Percentiles rank a stretch among this genome's conserved stretches.
Evolutionary conservation across 345 rosid species (phyloP).

Genomic region (Dimocarpus longan): DNA sequence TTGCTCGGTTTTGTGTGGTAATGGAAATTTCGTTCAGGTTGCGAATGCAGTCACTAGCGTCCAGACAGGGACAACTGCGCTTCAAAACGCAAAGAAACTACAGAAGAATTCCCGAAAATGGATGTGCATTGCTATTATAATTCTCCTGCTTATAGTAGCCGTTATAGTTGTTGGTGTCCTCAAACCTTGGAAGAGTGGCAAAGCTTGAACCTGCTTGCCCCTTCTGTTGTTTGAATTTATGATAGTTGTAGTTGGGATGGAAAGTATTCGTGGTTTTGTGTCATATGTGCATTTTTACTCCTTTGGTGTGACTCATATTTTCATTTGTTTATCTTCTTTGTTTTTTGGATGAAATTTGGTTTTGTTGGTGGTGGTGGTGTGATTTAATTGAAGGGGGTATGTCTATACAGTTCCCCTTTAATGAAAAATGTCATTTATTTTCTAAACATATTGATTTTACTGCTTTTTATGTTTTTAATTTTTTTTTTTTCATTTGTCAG

Average conservation of each 20-base stretch:
- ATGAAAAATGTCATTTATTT: constrained; percentile 9
- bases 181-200: constrained; percentile 45
- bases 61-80: constrained; percentile 45
- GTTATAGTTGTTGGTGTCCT: constrained; percentile 43
- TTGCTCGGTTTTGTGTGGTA: constrained; percentile 19
- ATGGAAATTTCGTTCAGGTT: constrained; percentile 42
- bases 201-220: constrained; percentile 29
- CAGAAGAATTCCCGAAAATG: constrained; percentile 47
- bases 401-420: background rate
- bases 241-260: background rate
- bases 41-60: constrained; percentile 48
- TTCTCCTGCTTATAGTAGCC: constrained; percentile 45
- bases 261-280: constrained; percentile 6
- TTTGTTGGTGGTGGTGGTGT: background rate
- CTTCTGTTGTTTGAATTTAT: constrained; percentile 12
- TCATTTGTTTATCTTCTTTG: background rate
- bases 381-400: background rate
- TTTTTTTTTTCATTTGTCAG: background rate
- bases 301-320: background rate
- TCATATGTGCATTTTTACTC: background rate
- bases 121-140: constrained; percentile 52
- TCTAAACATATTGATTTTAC: background rate
- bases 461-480: background rate
- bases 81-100: constrained; percentile 44
- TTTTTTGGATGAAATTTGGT: constrained; percentile 5